Percentiles rank a stretch among this genome's conserved stretches.
phyloP scores from a whole-genome alignment of 352 stramenopile genomes.

The Phytopythium ostracodes region DNA sequence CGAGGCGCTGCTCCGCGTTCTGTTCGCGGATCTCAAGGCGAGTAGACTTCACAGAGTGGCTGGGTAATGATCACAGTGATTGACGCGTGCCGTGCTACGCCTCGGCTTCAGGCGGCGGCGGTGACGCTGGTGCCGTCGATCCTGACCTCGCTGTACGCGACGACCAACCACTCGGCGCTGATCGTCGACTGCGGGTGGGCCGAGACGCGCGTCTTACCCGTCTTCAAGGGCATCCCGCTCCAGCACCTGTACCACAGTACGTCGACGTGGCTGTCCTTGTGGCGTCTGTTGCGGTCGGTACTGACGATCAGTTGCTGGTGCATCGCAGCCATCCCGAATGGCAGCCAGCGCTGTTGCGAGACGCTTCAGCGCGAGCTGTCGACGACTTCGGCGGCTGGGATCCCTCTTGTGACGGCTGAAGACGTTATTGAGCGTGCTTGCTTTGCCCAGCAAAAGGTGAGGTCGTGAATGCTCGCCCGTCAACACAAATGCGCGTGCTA shows the following conservation, averaged over 20 bases:
- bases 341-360: conserved; percentile 42
- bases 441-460: conserved; percentile 60
- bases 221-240: conserved; percentile 82
- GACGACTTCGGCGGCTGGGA: conserved; percentile 3
- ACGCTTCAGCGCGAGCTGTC: conserved; percentile 28
- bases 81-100: not conserved
- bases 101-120: conserved; percentile 29
- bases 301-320: not conserved
- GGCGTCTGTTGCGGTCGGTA: not conserved
- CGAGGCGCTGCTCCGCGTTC: conserved; percentile 52
- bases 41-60: not conserved
- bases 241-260: conserved; percentile 63
- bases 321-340: conserved; percentile 36
- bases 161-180: conserved; percentile 67
- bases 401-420: conserved; percentile 23
- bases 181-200: conserved; percentile 75
- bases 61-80: not conserved
- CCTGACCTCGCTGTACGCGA: conserved; percentile 64
- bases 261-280: not conserved
- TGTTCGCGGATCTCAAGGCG: conserved; percentile 67
- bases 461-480: not conserved
- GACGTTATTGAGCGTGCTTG: conserved; percentile 73
- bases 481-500: not conserved
- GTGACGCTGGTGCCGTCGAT: conserved; percentile 68
- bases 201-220: conserved; percentile 68